Evolutionary conservation across 2,329 filamentous ascomycete genomes (phyloP).

Genomic region (Fusarium sp.): DNA sequence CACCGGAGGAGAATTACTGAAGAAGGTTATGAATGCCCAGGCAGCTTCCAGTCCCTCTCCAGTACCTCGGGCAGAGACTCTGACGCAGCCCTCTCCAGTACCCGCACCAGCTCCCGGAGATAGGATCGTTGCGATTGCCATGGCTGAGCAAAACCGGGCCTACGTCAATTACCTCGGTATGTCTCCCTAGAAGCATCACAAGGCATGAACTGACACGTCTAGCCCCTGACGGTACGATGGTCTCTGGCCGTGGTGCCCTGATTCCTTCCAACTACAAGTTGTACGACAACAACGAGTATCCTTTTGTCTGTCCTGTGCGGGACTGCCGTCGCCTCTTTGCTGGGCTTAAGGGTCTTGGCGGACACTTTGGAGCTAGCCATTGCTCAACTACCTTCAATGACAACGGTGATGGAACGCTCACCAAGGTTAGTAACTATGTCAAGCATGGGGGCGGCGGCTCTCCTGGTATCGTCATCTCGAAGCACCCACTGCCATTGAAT

Average conservation of each 20-base stretch:
- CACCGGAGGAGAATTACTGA: conserved; percentile 25
- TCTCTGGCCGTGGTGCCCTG: conserved; percentile 43
- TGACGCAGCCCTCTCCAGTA: background rate
- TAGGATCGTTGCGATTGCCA: conserved; percentile 17
- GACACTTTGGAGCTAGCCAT: conserved; percentile 43
- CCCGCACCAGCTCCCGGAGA: conserved; percentile 4
- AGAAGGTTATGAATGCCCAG: conserved; percentile 16
- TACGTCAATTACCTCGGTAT: conserved; percentile 34
- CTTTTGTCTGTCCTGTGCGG: conserved; percentile 51
- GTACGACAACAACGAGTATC: conserved; percentile 33
- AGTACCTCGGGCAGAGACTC: background rate
- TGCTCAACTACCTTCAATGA: conserved; percentile 48
- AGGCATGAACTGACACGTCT: conserved; percentile 9
- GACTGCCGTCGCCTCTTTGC: conserved; percentile 47
- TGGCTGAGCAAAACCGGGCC: conserved; percentile 27
- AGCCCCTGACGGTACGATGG: conserved; percentile 18
- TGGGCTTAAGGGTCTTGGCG: conserved; percentile 34
- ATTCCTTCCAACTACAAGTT: conserved; percentile 47
- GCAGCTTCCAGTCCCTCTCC: conserved; percentile 8
- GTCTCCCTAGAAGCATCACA: background rate
- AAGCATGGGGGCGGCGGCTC: conserved; percentile 30
- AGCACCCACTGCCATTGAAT: conserved; percentile 33
- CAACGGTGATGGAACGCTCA: conserved; percentile 53
- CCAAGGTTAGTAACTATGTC: conserved; percentile 42
- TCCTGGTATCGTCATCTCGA: conserved; percentile 45